phyloP scores from a whole-genome alignment of 1,139 yeast genomes.

The Debaryomyces singareniensis region DNA sequence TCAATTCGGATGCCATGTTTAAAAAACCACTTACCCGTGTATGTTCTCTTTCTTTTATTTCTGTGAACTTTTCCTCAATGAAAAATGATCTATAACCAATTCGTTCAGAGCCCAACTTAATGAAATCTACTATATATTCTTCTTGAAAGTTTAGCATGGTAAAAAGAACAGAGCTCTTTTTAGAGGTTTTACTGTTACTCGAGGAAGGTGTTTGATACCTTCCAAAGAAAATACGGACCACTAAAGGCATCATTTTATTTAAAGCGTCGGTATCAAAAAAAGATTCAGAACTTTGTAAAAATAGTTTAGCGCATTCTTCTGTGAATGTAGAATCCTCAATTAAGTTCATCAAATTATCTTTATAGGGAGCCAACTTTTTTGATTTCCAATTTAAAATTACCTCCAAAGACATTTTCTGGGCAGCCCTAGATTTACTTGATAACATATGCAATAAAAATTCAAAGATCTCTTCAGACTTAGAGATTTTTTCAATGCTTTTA shows the following conservation, averaged over 20 bases:
- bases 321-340: slow-evolving; percentile 79
- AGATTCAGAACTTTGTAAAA: slow-evolving; percentile 45
- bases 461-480: slow-evolving; percentile 47
- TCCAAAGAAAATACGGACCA: slow-evolving; percentile 79
- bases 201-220: slow-evolving; percentile 58
- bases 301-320: slow-evolving; percentile 71
- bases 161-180: slow-evolving; percentile 71
- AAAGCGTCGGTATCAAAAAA: slow-evolving; percentile 58
- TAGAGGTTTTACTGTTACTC: slow-evolving; percentile 66
- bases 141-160: slow-evolving; percentile 60
- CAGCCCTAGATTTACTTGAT: slow-evolving; percentile 53
- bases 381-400: slow-evolving; percentile 66
- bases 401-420: slow-evolving; percentile 69
- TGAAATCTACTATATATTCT: slow-evolving; percentile 50
- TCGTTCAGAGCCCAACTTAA: slow-evolving; percentile 55
- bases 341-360: slow-evolving; percentile 66
- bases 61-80: slow-evolving; percentile 10
- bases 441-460: slow-evolving; percentile 50
- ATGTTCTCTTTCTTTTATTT: slow-evolving; percentile 19
- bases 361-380: slow-evolving; percentile 55
- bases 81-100: slow-evolving; percentile 38
- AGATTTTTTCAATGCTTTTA: slow-evolving; percentile 52
- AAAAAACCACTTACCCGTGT: slow-evolving; percentile 68
- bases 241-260: slow-evolving; percentile 56
- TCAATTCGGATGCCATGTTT: slow-evolving; percentile 58